phyloP scores from a whole-genome alignment of 805 yeast genomes.

The Sugiyamaella lignohabitans region DNA sequence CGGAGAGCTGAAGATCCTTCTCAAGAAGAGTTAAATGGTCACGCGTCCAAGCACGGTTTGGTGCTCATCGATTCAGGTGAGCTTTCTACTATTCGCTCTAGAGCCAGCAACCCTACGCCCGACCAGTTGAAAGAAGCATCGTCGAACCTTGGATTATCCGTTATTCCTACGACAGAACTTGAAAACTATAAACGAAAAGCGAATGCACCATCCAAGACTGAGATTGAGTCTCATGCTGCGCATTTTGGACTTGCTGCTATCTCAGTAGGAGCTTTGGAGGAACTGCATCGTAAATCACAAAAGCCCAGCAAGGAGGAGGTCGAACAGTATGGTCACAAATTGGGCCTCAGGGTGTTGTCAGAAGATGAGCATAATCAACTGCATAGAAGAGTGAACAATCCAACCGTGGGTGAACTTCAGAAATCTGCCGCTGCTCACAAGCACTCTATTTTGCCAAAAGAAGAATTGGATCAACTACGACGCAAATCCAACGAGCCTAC shows the following conservation, averaged over 20 bases:
- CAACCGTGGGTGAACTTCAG: constrained; percentile 15
- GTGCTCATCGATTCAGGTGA: constrained; percentile 16
- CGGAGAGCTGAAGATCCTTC: constrained; percentile 6
- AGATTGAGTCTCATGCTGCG: constrained; percentile 29
- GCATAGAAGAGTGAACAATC: constrained; percentile 10
- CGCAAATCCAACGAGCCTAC: constrained; percentile 15
- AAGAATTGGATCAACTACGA: constrained; percentile 12
- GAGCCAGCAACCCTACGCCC: constrained; percentile 16
- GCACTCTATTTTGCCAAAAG: constrained; percentile 11
- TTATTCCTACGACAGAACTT: constrained; percentile 17
- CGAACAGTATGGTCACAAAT: constrained; percentile 10
- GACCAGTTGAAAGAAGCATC: constrained; percentile 17
- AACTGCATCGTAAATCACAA: constrained; percentile 20
- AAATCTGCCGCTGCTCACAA: constrained; percentile 8
- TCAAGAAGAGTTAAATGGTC: constrained; percentile 7
- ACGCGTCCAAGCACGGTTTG: constrained; percentile 17
- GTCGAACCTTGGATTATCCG: constrained; percentile 16
- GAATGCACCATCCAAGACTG: constrained; percentile 25
- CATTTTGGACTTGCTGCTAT: constrained; percentile 33
- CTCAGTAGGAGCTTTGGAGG: constrained; percentile 30
- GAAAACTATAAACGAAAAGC: constrained; percentile 14
- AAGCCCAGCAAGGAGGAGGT: constrained; percentile 19
- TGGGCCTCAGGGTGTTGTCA: constrained; percentile 15
- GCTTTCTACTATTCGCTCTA: constrained; percentile 13
- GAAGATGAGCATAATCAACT: constrained; percentile 14